Conservation (phyloP, 306 rosid species). For the Fragaria nilgerrensis region DNA sequence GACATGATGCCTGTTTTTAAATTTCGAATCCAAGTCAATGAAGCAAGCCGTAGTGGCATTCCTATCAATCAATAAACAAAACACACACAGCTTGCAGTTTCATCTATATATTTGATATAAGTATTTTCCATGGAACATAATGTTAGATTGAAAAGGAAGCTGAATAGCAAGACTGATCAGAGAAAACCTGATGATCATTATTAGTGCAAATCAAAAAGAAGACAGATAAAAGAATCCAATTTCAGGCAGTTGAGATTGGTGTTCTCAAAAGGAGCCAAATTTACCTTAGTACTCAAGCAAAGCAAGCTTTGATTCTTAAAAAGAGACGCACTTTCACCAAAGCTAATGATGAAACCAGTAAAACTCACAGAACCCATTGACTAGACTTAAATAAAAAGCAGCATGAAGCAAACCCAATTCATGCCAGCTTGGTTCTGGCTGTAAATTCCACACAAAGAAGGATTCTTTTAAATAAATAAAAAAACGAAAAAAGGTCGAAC, state of each 20-base stretch:
- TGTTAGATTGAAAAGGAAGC: background rate
- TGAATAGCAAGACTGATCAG: background rate
- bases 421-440: conserved; percentile 21
- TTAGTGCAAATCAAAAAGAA: background rate
- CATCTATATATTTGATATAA: background rate
- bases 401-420: background rate
- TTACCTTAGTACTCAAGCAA: conserved; percentile 45
- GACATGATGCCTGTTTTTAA: background rate
- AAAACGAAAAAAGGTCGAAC: background rate
- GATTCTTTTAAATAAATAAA: background rate
- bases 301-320: conserved; percentile 21
- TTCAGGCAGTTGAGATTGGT: background rate
- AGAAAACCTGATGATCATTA: background rate
- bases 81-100: conserved; percentile 2
- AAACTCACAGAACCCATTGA: background rate
- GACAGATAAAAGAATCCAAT: background rate
- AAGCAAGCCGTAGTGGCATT: background rate
- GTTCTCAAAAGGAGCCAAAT: conserved; percentile 10
- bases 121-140: background rate
- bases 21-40: conserved; percentile 7
- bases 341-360: conserved; percentile 33
- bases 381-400: conserved; percentile 9
- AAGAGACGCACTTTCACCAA: conserved; percentile 37
- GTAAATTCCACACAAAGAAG: background rate
- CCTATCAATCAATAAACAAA: background rate